Percentiles rank a stretch among this genome's conserved stretches.
phyloP scores from a whole-genome alignment of 306 rosid genomes.

The Pachyrhizus erosus region DNA sequence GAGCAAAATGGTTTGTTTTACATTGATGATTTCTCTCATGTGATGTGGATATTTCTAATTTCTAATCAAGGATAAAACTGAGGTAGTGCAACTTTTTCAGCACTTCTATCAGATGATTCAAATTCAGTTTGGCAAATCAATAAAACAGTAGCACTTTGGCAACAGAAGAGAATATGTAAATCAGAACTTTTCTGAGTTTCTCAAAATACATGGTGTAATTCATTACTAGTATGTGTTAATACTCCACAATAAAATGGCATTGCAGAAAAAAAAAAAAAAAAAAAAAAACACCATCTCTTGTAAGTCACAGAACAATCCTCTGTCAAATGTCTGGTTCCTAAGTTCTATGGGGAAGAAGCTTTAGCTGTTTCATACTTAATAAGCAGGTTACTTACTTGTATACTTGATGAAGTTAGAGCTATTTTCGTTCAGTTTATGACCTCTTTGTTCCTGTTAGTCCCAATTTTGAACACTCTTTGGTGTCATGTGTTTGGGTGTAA shows the following conservation, averaged over 20 bases:
- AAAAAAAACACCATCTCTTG: background rate
- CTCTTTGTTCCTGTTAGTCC: background rate
- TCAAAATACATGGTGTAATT: background rate
- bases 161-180: no score
- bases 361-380: background rate
- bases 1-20: no score
- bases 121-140: no score
- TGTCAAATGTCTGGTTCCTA: background rate
- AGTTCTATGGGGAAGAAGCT: background rate
- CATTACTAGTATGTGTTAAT: background rate
- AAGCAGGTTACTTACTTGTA: background rate
- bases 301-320: background rate
- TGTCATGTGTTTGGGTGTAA: background rate
- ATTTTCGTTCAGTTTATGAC: background rate
- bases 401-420: background rate
- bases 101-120: no score
- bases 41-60: no score
- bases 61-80: no score
- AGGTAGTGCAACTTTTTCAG: no score
- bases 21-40: no score
- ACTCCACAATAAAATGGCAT: background rate
- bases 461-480: background rate
- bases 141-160: no score
- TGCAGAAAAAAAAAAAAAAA: background rate
- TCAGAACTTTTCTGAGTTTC: no score